Evolutionary conservation across 1,284 basidiomycete species (phyloP).

Genomic region (Puccinia novopanici): DNA sequence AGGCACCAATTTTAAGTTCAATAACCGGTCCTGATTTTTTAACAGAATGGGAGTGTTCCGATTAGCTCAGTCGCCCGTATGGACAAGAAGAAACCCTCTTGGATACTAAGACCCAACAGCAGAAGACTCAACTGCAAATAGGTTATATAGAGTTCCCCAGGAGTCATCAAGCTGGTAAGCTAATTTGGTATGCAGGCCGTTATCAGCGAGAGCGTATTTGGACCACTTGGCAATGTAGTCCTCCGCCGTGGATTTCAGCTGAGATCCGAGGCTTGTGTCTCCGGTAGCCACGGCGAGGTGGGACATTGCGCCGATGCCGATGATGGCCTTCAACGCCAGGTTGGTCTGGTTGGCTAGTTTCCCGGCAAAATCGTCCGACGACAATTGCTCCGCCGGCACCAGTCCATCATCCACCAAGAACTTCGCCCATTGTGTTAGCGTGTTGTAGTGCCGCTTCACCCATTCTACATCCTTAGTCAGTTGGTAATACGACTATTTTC

Average conservation of each 20-base stretch:
- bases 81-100: neutral
- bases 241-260: slow-evolving; percentile 55
- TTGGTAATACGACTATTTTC: slow-evolving; percentile 45
- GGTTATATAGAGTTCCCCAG: slow-evolving; percentile 59
- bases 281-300: slow-evolving; percentile 55
- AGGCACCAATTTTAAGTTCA: slow-evolving; percentile 58
- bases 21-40: slow-evolving; percentile 57
- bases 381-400: slow-evolving; percentile 57
- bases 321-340: slow-evolving; percentile 58
- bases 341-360: slow-evolving; percentile 58
- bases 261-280: slow-evolving; percentile 53
- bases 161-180: slow-evolving; percentile 58
- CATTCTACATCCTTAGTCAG: slow-evolving; percentile 52
- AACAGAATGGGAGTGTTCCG: neutral
- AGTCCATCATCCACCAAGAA: slow-evolving; percentile 57
- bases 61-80: neutral
- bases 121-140: slow-evolving; percentile 55
- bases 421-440: slow-evolving; percentile 57
- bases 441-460: slow-evolving; percentile 55
- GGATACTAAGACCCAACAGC: slow-evolving; percentile 52
- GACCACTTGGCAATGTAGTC: slow-evolving; percentile 56
- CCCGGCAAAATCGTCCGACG: slow-evolving; percentile 59
- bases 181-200: slow-evolving; percentile 58
- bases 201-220: slow-evolving; percentile 51
- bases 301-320: slow-evolving; percentile 57